Evolutionary conservation across 805 yeast genomes (phyloP), one percentile per base, ranked within the genome.

Genomic region (Pichia phayaonensis): DNA sequence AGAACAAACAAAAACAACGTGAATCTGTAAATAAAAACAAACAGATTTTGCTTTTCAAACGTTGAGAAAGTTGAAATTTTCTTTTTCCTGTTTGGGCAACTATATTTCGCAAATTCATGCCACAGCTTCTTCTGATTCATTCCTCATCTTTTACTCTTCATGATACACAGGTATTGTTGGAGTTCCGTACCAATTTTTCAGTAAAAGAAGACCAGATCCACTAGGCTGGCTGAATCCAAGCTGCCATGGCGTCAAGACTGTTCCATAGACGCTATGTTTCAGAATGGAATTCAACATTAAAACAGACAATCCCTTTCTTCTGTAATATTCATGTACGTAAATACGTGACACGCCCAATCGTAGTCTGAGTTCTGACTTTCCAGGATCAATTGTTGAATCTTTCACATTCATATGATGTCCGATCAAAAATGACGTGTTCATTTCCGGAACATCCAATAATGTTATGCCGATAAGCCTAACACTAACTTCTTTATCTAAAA

Each of bases 161-260:
- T 50, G 23, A 40, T 50, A 50, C 13, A 50, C 49, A 3, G 49
- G 53, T 5, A 50, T 18, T 20, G 29, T 24, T 12, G 40, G 18
- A 10, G 41, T 29, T 4, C 13, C 2, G 57, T 77, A 80, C 61
- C 78, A 83, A 34, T 60, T 64, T 39, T 61, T 63, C 0, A 87
- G 86, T 23, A 83, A 66, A 48, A 72, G 69, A 1, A 79, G 77
- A 0, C 90, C 90, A 44, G 74, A 70, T 38, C 71, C 73, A 53
- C 86, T 79, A 0, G 89, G 89, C 61, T 84, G 90, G 40, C 86
- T 80, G 75, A 86, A 84, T 1, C 80, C 84, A 11, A 84, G 59
- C 48, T 76, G 72, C 22, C 55, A 54, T 48, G 62, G 71, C 1
- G 64, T 62, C 10, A 82, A 56, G 0, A 20, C 42, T 45, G 72